phyloP scores from a whole-genome alignment of 1,139 yeast species.

The Sugiyamaella novakii region DNA sequence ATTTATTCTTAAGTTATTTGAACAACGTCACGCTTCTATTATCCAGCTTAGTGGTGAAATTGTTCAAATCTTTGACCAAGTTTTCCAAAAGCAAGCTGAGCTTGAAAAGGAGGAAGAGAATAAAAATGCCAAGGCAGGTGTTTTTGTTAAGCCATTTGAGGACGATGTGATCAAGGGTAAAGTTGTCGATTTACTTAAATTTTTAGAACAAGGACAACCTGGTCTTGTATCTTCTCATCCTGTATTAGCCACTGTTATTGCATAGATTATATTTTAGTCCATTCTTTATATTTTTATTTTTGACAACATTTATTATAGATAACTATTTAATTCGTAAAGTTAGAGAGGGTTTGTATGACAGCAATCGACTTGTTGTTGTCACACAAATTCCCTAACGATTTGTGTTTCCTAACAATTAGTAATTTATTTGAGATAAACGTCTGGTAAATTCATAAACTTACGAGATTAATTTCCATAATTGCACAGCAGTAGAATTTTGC shows the following conservation, averaged over 20 bases:
- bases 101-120: constrained; percentile 66
- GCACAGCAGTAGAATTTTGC: too few relatives aligned
- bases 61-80: constrained; percentile 66
- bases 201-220: constrained; percentile 63
- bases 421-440: too few relatives aligned
- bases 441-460: too few relatives aligned
- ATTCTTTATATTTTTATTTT: too few relatives aligned
- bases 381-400: too few relatives aligned
- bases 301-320: too few relatives aligned
- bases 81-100: constrained; percentile 73
- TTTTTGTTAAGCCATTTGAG: constrained; percentile 66
- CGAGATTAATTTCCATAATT: too few relatives aligned
- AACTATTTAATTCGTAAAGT: too few relatives aligned
- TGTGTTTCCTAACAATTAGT: too few relatives aligned
- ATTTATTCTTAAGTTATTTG: constrained; percentile 71
- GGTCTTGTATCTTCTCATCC: constrained; percentile 45
- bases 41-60: constrained; percentile 62
- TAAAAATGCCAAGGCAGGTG: constrained; percentile 58
- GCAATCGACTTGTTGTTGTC: too few relatives aligned
- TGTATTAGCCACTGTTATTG: constrained; percentile 26
- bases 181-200: constrained; percentile 71
- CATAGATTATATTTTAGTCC: constrained; percentile 10
- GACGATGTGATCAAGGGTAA: constrained; percentile 62
- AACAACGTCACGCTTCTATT: constrained; percentile 59
- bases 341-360: too few relatives aligned